Percentiles rank a stretch among this genome's conserved stretches.
Evolutionary conservation across 345 rosid genomes (phyloP).

Genomic region (Eucalyptus guilfoylei): DNA sequence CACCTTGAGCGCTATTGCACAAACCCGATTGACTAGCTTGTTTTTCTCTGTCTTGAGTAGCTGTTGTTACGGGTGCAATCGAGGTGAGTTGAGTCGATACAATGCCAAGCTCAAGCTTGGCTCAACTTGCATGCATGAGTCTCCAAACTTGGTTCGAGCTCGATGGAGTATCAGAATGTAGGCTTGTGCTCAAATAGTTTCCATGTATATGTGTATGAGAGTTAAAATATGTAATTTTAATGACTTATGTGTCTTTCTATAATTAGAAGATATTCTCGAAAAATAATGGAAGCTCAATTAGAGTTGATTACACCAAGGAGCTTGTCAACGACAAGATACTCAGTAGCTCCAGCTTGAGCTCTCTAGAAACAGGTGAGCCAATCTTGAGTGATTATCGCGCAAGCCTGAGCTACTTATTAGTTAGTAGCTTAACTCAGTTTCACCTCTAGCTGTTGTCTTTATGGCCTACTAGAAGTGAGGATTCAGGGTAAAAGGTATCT

Average conservation of each 20-base stretch:
- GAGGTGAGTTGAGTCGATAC: neutral
- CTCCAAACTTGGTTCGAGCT: neutral
- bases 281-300: neutral
- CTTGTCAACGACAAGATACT: neutral
- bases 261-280: neutral
- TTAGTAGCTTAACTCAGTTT: neutral
- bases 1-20: neutral
- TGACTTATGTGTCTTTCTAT: neutral
- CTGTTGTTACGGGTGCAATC: neutral
- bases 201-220: neutral
- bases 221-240: neutral
- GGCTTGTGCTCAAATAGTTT: neutral
- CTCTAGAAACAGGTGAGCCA: neutral
- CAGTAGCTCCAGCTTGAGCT: neutral
- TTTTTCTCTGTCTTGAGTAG: neutral
- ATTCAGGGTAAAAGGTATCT: neutral
- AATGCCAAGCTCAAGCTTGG: neutral
- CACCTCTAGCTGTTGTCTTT: neutral
- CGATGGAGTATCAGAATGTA: neutral
- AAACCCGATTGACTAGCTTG: neutral
- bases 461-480: neutral
- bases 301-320: neutral
- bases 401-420: neutral
- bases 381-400: neutral
- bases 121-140: neutral